Percentiles rank a stretch among this genome's conserved stretches.
These are phyloP conservation scores for Marchantia polymorpha DNA, from an alignment of 225 moss, liverwort and hornwort genomes.

Conservation along the genomic window DNA sequence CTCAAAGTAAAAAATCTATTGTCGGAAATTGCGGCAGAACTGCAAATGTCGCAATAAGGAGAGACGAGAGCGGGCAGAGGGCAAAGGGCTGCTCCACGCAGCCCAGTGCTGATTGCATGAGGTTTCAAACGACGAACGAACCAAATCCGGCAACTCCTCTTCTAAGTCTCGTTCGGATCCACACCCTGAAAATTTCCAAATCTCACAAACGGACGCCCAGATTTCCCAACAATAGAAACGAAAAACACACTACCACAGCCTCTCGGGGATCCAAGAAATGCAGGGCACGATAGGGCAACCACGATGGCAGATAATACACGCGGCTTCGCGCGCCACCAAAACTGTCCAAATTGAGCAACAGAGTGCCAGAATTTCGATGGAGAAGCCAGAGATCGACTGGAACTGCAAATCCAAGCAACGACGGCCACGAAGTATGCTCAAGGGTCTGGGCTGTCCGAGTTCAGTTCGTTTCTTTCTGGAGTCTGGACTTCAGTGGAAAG, in stretches of 20 bases:
- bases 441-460: background rate
- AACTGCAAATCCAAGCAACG: background rate
- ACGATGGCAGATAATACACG: background rate
- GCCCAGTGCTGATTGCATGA: slow-evolving; percentile 31
- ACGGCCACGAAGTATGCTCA: slow-evolving; percentile 1
- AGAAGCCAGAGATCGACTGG: background rate
- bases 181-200: background rate
- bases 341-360: background rate
- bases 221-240: background rate
- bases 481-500: background rate
- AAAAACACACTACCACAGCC: background rate
- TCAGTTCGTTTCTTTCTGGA: background rate
- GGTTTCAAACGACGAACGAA: slow-evolving; percentile 2
- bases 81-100: slow-evolving; percentile 36
- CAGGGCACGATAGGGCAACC: slow-evolving; percentile 11
- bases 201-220: background rate
- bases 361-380: background rate
- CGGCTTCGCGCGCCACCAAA: background rate
- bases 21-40: background rate
- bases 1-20: background rate
- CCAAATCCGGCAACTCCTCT: background rate
- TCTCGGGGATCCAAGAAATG: background rate
- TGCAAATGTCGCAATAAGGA: slow-evolving; percentile 3
- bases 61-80: background rate
- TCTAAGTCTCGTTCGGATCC: background rate